Percentiles rank a stretch among this genome's conserved stretches.
phyloP scores from a whole-genome alignment of 208 protist genomes.

The Crithidia bombi region DNA sequence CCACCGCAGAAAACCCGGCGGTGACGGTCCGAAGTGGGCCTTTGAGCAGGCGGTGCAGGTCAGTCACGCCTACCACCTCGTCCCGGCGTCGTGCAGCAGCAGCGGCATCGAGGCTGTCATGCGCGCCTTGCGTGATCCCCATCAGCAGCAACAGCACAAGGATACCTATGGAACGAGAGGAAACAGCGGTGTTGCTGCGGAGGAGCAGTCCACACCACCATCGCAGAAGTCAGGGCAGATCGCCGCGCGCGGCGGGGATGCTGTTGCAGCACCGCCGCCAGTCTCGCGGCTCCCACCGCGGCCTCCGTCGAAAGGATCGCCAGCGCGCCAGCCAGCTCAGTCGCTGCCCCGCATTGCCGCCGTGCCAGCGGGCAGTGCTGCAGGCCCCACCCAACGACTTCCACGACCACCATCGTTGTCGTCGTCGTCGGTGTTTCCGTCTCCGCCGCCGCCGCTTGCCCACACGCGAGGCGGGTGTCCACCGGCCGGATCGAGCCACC shows the following conservation, averaged over 20 bases:
- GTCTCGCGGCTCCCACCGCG: background rate
- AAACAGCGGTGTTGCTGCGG: background rate
- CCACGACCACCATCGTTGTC: background rate
- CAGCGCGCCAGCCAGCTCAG: background rate
- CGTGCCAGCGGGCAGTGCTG: background rate
- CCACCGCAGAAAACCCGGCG: constrained; percentile 19
- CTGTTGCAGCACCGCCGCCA: background rate
- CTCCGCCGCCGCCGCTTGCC: constrained; percentile 9
- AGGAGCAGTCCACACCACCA: background rate
- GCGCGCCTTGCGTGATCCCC: constrained; percentile 46
- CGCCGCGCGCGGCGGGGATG: background rate
- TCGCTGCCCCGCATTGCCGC: constrained; percentile 8
- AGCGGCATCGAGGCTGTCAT: constrained; percentile 73
- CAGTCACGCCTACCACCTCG: constrained; percentile 58
- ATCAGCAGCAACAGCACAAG: background rate
- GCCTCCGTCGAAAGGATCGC: background rate
- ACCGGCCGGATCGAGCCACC: background rate
- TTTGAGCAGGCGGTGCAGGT: constrained; percentile 63
- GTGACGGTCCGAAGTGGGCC: constrained; percentile 44
- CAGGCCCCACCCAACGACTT: background rate
- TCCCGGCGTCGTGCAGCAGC: constrained; percentile 61
- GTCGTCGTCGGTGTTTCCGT: background rate
- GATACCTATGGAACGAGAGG: background rate
- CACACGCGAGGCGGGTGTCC: background rate
- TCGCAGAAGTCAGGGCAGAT: background rate